These are phyloP conservation scores for Penicillium chermesinum DNA, from an alignment of 495 filamentous ascomycete genomes.

Conservation along the genomic window DNA sequence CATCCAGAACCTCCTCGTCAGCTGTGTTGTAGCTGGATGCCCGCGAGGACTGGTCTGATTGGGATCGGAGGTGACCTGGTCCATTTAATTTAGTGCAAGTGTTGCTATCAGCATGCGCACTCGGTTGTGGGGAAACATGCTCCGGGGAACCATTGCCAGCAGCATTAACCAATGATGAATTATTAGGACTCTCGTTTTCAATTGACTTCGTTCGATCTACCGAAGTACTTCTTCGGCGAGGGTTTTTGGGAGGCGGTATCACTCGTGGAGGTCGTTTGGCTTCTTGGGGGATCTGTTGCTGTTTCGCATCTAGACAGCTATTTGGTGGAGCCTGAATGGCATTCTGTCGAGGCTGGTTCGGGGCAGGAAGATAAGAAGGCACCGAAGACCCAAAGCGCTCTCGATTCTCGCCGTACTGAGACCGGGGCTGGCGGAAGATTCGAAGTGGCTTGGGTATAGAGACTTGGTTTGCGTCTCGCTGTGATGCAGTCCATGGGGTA, in stretches of 20 bases:
- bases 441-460: neutral
- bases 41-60: constrained; percentile 13
- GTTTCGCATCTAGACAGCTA: neutral
- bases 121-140: neutral
- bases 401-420: neutral
- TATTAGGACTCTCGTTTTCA: neutral
- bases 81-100: neutral
- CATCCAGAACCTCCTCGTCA: constrained; percentile 26
- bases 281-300: neutral
- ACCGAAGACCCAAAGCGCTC: neutral
- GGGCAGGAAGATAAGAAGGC: neutral
- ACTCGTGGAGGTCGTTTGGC: neutral
- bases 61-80: constrained; percentile 11
- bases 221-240: constrained; percentile 4
- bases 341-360: neutral
- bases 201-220: neutral
- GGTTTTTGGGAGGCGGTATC: constrained; percentile 11
- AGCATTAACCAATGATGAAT: neutral
- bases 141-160: neutral
- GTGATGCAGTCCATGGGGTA: neutral
- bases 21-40: constrained; percentile 36
- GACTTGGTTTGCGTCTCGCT: neutral
- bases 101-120: neutral
- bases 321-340: neutral
- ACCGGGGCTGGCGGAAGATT: neutral